A percentile compares a stretch with the other conserved stretches of the same genome.
These are phyloP conservation scores for Amphibolis antarctica DNA, from an alignment of 106 monocot species.

Conservation along the genomic window DNA sequence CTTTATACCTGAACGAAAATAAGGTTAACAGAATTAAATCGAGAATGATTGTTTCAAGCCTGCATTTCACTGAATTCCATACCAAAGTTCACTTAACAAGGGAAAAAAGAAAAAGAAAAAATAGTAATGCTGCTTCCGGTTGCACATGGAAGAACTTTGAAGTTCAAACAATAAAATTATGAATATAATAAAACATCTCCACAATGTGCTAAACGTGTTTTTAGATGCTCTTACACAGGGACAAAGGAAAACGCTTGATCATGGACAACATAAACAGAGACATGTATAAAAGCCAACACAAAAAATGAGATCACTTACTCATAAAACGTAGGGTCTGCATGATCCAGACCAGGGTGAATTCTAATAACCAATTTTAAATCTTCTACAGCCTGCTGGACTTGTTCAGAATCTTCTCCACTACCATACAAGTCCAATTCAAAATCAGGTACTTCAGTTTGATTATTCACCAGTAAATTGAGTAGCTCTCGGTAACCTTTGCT, in stretches of 20 bases:
- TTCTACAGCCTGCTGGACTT: conserved; percentile 38
- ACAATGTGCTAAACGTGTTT: too few species aligned
- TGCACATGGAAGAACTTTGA: too few species aligned
- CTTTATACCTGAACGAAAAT: conserved; percentile 51
- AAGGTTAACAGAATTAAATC: neutral
- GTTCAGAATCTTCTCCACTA: conserved; percentile 58
- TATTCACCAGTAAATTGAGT: conserved; percentile 35
- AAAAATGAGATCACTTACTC: conserved; percentile 26
- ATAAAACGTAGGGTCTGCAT: conserved; percentile 54
- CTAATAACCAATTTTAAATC: conserved; percentile 34
- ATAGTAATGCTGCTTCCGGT: too few species aligned
- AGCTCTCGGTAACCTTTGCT: conserved; percentile 79
- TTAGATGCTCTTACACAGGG: too few species aligned
- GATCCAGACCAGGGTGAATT: conserved; percentile 62
- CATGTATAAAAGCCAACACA: neutral
- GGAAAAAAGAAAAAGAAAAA: too few species aligned
- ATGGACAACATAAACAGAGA: neutral
- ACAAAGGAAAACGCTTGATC: neutral
- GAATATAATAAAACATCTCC: too few species aligned
- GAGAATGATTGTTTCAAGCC: neutral
- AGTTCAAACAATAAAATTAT: too few species aligned
- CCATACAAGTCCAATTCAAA: conserved; percentile 74
- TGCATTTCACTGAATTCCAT: neutral
- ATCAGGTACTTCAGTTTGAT: conserved; percentile 36
- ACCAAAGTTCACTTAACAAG: too few species aligned